Percentiles rank a stretch among this genome's conserved stretches.
These are phyloP conservation scores for Lumnitzera racemosa DNA, from an alignment of 345 rosid species.

Conservation along the genomic window DNA sequence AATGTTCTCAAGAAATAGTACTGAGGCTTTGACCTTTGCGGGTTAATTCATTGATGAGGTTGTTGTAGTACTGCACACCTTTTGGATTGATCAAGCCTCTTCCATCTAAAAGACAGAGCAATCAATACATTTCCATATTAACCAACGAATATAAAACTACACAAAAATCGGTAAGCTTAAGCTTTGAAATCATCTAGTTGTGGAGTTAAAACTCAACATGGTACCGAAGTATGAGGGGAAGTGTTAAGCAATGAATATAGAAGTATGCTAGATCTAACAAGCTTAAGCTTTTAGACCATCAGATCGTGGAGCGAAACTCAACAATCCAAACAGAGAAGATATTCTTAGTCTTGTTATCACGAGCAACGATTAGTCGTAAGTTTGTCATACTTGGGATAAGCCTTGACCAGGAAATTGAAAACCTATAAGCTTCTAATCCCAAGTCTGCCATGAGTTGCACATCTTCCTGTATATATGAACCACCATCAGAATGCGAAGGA, in stretches of 20 bases:
- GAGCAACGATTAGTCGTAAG: neutral
- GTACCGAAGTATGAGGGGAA: too few relatives aligned
- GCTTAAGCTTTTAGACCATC: too few relatives aligned
- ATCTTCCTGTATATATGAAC: slow-evolving; percentile 18
- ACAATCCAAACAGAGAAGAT: too few relatives aligned
- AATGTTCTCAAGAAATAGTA: neutral
- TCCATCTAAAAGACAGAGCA: slow-evolving; percentile 14
- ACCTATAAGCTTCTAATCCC: slow-evolving; percentile 19
- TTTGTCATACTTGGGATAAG: slow-evolving; percentile 20
- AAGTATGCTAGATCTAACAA: too few relatives aligned
- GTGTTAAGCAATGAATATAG: too few relatives aligned
- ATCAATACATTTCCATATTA: neutral
- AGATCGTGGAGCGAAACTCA: too few relatives aligned
- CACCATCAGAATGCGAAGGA: neutral
- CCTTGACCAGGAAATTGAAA: slow-evolving; percentile 33
- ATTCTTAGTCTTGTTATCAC: too few relatives aligned
- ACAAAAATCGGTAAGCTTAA: neutral
- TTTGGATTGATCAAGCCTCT: slow-evolving; percentile 18
- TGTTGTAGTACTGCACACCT: slow-evolving; percentile 23
- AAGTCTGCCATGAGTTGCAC: slow-evolving; percentile 22
- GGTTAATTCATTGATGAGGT: slow-evolving; percentile 19
- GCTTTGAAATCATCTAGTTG: neutral
- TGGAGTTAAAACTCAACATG: neutral
- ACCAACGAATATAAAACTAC: too few relatives aligned
- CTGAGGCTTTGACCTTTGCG: slow-evolving; percentile 9